These are phyloP conservation scores for Lactarius trivialis DNA, from an alignment of 768 basidiomycete genomes.

Conservation along the genomic window DNA sequence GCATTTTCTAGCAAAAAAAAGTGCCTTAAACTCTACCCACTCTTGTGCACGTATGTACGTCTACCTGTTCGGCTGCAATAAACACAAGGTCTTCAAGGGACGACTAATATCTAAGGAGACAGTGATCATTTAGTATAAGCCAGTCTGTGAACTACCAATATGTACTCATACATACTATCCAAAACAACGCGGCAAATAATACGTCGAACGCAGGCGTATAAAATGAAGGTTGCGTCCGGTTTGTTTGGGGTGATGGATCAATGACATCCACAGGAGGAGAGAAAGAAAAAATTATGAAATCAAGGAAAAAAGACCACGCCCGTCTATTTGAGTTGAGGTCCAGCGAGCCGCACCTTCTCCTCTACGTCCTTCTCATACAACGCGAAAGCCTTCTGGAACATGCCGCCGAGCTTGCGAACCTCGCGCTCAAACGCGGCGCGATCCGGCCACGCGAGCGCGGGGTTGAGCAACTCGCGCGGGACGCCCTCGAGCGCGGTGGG, in stretches of 20 bases:
- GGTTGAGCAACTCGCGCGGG: constrained; percentile 87
- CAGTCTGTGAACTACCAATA: not conserved
- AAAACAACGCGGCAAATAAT: not conserved
- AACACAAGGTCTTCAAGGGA: too few species aligned
- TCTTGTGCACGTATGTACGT: too few species aligned
- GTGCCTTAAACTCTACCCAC: too few species aligned
- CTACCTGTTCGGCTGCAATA: too few species aligned
- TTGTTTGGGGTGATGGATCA: not conserved
- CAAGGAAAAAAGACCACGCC: not conserved
- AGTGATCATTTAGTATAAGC: not conserved
- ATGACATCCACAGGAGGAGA: not conserved
- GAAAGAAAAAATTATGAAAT: not conserved
- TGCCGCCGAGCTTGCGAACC: constrained; percentile 78
- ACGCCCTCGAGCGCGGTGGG: constrained; percentile 81
- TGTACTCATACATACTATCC: constrained; percentile 6
- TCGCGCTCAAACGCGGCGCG: constrained; percentile 88
- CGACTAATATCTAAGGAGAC: constrained; percentile 43
- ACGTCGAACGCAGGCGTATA: not conserved
- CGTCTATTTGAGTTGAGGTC: constrained; percentile 46
- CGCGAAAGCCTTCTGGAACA: constrained; percentile 94
- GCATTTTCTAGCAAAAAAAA: too few species aligned
- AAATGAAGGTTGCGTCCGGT: not conserved
- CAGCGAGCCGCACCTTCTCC: constrained; percentile 73
- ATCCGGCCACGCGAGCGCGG: constrained; percentile 78
- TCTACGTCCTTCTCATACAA: constrained; percentile 85